Percentiles rank a stretch among this genome's conserved stretches.
Evolutionary conservation across 192 early-diverging fungal species (phyloP).

Genomic region (Rhizoclosmatium sp.): DNA sequence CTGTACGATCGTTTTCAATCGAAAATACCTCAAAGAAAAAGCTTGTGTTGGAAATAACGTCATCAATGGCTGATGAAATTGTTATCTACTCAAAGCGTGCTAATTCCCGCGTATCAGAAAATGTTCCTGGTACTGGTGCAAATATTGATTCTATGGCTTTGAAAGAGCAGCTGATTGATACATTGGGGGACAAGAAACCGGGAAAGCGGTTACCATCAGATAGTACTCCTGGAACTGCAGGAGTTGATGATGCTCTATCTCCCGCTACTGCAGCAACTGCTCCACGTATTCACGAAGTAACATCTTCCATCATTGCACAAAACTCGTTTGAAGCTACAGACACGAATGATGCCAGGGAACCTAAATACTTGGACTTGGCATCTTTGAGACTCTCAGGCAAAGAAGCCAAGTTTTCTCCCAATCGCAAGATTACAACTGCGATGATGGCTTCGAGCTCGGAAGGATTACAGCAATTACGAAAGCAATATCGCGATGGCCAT

Average conservation of each 20-base stretch:
- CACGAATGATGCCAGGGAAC: slow-evolving; percentile 34
- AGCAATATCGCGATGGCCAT: slow-evolving; percentile 32
- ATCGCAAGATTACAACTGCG: slow-evolving; percentile 36
- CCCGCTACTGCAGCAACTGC: neutral
- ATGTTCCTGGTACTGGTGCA: neutral
- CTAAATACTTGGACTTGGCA: slow-evolving; percentile 64
- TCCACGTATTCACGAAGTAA: neutral
- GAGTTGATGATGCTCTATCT: neutral
- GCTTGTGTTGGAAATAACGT: slow-evolving; percentile 51
- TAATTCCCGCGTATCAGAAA: neutral
- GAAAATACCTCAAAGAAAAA: slow-evolving; percentile 79
- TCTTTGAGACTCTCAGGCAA: slow-evolving; percentile 30
- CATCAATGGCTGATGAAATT: slow-evolving; percentile 60
- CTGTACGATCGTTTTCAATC: slow-evolving; percentile 79
- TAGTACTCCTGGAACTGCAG: neutral
- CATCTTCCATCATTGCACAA: slow-evolving; percentile 10
- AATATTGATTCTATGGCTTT: slow-evolving; percentile 24
- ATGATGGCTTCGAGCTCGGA: slow-evolving; percentile 32
- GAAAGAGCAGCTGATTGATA: slow-evolving; percentile 40
- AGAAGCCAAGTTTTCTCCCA: slow-evolving; percentile 46
- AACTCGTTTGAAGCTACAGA: neutral
- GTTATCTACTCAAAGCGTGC: slow-evolving; percentile 42
- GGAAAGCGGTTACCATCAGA: slow-evolving; percentile 49
- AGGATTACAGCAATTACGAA: slow-evolving; percentile 46
- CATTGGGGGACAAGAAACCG: slow-evolving; percentile 53